Conservation (phyloP, 139 green algal species). For the Zygnema cylindricum region DNA sequence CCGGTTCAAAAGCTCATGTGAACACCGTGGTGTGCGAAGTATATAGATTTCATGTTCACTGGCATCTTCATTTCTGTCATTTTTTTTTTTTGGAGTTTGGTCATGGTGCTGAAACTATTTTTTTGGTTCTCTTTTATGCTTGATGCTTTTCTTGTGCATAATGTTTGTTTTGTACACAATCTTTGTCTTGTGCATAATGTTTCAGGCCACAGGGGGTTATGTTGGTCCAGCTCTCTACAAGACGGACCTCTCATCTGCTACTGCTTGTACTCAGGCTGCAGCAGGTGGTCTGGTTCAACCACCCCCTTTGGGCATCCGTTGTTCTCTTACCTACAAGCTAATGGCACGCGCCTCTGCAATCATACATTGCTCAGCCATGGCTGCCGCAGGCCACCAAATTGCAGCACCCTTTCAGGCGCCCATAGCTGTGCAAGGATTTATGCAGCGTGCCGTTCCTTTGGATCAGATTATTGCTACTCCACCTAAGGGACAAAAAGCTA, state of each 20-base stretch:
- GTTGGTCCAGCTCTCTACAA: conserved; percentile 40
- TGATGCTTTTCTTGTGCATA: too few species aligned
- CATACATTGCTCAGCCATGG: conserved; percentile 50
- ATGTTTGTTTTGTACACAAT: too few species aligned
- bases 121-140: too few species aligned
- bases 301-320: not conserved
- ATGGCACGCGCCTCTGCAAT: conserved; percentile 44
- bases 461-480: conserved; percentile 35
- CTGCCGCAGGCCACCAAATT: conserved; percentile 21
- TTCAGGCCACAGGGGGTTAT: conserved; percentile 48
- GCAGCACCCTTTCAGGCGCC: conserved; percentile 37
- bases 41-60: too few species aligned
- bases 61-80: too few species aligned
- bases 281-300: not conserved
- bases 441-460: conserved; percentile 30
- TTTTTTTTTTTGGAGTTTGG: too few species aligned
- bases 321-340: conserved; percentile 31
- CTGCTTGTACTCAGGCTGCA: not conserved
- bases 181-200: too few species aligned
- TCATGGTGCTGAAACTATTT: too few species aligned
- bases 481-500: not conserved
- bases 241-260: conserved; percentile 12
- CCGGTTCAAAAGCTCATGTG: too few species aligned
- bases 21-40: too few species aligned
- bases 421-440: conserved; percentile 47